Evolutionary conservation across 768 basidiomycete species (phyloP).

Genomic region (Thelephora aurantiotincta): DNA sequence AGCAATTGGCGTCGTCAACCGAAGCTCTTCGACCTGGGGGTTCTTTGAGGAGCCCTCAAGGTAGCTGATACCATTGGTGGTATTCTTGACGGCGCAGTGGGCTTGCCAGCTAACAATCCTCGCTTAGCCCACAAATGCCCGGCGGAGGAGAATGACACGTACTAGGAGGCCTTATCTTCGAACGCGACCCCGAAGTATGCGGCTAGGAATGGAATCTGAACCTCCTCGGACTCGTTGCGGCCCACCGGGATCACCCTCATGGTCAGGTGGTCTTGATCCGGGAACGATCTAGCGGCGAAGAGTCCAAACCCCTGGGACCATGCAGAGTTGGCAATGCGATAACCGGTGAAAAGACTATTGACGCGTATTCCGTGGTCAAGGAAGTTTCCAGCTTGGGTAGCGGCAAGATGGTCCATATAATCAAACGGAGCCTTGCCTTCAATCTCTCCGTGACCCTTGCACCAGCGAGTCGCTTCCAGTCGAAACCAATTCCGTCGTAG

Average conservation of each 20-base stretch:
- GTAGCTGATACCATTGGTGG: too few species aligned
- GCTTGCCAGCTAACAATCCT: constrained; percentile 31
- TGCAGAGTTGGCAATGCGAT: too few species aligned
- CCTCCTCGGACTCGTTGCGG: constrained; percentile 31
- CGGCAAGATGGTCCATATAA: constrained; percentile 46
- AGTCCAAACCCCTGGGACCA: too few species aligned
- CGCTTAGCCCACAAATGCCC: background rate
- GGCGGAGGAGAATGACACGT: constrained; percentile 10
- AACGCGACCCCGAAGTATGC: constrained; percentile 34
- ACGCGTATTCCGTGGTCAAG: too few species aligned
- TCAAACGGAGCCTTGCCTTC: too few species aligned
- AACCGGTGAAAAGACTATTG: too few species aligned
- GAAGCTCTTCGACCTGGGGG: background rate
- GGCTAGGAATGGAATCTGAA: too few species aligned
- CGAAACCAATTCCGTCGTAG: constrained; percentile 30
- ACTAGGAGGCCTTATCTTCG: constrained; percentile 39
- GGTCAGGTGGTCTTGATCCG: too few species aligned
- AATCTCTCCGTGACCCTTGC: too few species aligned
- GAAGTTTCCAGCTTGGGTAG: too few species aligned
- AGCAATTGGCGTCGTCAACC: background rate
- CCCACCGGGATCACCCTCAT: constrained; percentile 29
- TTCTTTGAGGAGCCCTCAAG: constrained; percentile 30
- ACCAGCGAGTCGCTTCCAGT: too few species aligned
- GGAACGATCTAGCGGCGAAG: constrained; percentile 39
- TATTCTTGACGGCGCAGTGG: constrained; percentile 47